Conservation (phyloP, 345 rosid genomes). For the Sonneratia alba region DNA sequence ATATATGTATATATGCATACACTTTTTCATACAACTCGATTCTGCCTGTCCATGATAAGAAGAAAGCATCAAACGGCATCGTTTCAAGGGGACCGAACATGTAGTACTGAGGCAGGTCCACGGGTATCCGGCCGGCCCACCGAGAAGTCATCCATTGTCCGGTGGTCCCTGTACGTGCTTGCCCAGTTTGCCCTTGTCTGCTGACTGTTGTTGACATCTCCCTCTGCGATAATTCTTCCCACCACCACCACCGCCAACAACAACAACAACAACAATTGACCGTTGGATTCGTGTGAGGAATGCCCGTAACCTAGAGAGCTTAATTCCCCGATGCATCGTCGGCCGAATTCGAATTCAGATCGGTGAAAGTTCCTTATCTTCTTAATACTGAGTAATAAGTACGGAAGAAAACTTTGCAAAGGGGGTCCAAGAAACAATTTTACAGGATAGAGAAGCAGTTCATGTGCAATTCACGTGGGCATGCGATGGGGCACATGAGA, state of each 20-base stretch:
- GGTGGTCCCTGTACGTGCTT: not conserved
- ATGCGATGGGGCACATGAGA: not conserved
- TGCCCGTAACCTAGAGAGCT: too few relatives aligned
- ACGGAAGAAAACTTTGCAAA: too few relatives aligned
- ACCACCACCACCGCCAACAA: too few relatives aligned
- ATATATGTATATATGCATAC: too few relatives aligned
- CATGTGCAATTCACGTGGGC: constrained; percentile 1
- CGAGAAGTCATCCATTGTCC: not conserved
- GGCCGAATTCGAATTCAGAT: too few relatives aligned
- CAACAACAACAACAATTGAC: too few relatives aligned
- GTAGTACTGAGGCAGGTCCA: constrained; percentile 8
- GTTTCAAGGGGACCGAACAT: not conserved
- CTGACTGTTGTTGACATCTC: not conserved
- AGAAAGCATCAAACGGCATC: too few relatives aligned
- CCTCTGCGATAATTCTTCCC: not conserved
- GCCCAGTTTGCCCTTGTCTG: not conserved
- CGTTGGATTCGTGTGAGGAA: too few relatives aligned
- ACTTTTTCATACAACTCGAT: not conserved
- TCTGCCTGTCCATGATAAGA: not conserved
- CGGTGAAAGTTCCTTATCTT: too few relatives aligned
- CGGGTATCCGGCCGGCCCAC: constrained; percentile 2
- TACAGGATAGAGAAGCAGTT: not conserved
- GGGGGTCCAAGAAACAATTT: too few relatives aligned
- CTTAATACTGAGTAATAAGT: too few relatives aligned
- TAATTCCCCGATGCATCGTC: too few relatives aligned